Evolutionary conservation across 2,329 filamentous ascomycete genomes (phyloP), one percentile per base, ranked within the genome.

Genomic region (Fusarium vanettenii): DNA sequence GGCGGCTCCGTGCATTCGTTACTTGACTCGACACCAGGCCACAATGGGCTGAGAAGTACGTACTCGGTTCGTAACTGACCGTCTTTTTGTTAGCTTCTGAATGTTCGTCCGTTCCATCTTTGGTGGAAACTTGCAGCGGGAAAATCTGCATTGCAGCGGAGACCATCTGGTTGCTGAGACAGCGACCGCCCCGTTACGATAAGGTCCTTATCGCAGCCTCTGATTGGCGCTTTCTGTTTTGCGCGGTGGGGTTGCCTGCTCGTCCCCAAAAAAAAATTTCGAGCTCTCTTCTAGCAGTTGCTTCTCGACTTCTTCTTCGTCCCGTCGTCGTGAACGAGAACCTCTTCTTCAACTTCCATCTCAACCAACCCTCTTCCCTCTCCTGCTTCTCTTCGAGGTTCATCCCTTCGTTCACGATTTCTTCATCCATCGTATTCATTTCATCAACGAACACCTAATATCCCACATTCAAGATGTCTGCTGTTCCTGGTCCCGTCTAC

Each of bases 401-500:
- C 60, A 52, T 64, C 56, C 67, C 37, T 35, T n/a, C 45, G 27
- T 39, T 50, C 48, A 50, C 48, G 52, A 64, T 68, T 35, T 31
- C 56, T 45, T 41, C 60, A 29, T 29, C n/a, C 22, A 9, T 9
- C 18, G 57, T 60, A 22, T 67, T 31, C 25, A 14, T 31, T 31
- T 52, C 48, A 14, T 31, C 48, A 29, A n/a, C 25, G 37, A 31
- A 11, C 67, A 39, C 39, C 43, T 59, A 69, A 56, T 62, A 68
- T 14, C 37, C 29, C 56, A n/a, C 60, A 57, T 62, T 68, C 78
- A 86, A 78, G 77, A 92, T 92, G 90, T 86, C 89, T 84, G 83
- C 87, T 75, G 81, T 89, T 80, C 89, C 90, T 75, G 93, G 97
- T 84, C 94, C 94, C 83, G 89, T 98, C 83, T 99, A 97, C 84